Evolutionary conservation across 257 asterid species (phyloP), one percentile per base, ranked within the genome.

Genomic region (Lavandula angustifolia): DNA sequence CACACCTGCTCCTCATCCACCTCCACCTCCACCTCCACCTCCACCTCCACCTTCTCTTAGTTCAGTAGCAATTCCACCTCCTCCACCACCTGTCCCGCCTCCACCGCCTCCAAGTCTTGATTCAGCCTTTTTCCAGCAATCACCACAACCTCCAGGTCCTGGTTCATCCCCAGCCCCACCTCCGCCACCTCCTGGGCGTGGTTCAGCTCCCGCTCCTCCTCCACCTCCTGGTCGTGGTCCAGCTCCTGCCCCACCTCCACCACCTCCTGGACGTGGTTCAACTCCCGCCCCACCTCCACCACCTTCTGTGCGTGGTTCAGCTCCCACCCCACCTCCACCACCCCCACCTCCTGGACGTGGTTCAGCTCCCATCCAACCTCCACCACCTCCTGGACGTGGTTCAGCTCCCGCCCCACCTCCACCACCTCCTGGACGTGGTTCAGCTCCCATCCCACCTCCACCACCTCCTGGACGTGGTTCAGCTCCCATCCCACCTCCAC

Each of bases 321-420:
- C 68, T 2, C 79, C 74, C 4, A 60, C 67, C 53, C 73, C 76
- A n/a, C 77, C 77, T 17, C 80, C 80, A 10, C 73, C 76, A n/a
- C 77, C 77, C 17, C 80, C 80, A 10, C 76, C 74, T 49, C 69
- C 75, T 11, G 43, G 68, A 2, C 59, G 65, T 48, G 62, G 60
- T 61, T 37, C 76, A 34, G 43, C 81, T 10, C 84, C 82, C 5
- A 77, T 85, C 7, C 89, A 91, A 51, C 78, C 83, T 13, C 82
- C 87, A 12, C 81, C 75, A 31, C 75, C 77, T 38, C 70, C 64
- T 3, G 67, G 66, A 6, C 71, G 70, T 27, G 60, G 53, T 61
- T 66, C 78, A 40, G 66, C 76, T 6, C 75, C 81, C 0, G 61
- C 55, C 13, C 74, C 80, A 64, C 73, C 82, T 34, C 76, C 84